A percentile compares a stretch with the other conserved stretches of the same genome.
phyloP scores from a whole-genome alignment of 805 yeast genomes.

The Kurtzmaniella cleridarum region DNA sequence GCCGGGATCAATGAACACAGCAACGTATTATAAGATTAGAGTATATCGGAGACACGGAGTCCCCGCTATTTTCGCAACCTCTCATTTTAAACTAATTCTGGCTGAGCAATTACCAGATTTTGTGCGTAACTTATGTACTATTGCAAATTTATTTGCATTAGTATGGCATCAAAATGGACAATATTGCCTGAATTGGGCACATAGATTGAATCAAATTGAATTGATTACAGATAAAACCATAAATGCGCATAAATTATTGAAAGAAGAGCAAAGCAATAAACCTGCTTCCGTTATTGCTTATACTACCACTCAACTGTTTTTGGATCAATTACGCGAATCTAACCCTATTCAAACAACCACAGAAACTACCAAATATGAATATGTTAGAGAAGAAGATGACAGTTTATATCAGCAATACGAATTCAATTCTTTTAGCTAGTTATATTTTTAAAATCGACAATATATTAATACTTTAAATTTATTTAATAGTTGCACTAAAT shows the following conservation, averaged over 20 bases:
- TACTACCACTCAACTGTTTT: slow-evolving; percentile 26
- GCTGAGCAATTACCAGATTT: slow-evolving; percentile 55
- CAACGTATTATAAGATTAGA: slow-evolving; percentile 51
- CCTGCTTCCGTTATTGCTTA: slow-evolving; percentile 3
- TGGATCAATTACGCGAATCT: slow-evolving; percentile 22
- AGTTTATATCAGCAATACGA: slow-evolving; percentile 22
- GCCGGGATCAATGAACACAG: slow-evolving; percentile 1
- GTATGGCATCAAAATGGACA: slow-evolving; percentile 64
- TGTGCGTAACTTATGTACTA: slow-evolving; percentile 60
- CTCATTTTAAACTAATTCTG: slow-evolving; percentile 67
- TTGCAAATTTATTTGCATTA: slow-evolving; percentile 67
- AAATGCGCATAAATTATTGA: slow-evolving; percentile 19
- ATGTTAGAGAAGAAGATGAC: slow-evolving; percentile 11
- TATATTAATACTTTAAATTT: too few relatives aligned
- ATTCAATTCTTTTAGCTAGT: slow-evolving; percentile 25
- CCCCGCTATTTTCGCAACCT: slow-evolving; percentile 71
- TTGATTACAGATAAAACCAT: slow-evolving; percentile 23
- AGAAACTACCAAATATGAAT: slow-evolving; percentile 14
- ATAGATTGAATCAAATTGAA: slow-evolving; percentile 53
- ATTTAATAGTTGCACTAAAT: too few relatives aligned
- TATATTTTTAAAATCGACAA: too few relatives aligned
- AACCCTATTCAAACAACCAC: neutral
- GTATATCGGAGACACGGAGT: slow-evolving; percentile 61
- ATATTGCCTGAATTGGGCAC: slow-evolving; percentile 62
- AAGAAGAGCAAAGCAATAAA: slow-evolving; percentile 17